These are phyloP conservation scores for Craspedostauros australis DNA, from an alignment of 108 stramenopile species.

Conservation along the genomic window DNA sequence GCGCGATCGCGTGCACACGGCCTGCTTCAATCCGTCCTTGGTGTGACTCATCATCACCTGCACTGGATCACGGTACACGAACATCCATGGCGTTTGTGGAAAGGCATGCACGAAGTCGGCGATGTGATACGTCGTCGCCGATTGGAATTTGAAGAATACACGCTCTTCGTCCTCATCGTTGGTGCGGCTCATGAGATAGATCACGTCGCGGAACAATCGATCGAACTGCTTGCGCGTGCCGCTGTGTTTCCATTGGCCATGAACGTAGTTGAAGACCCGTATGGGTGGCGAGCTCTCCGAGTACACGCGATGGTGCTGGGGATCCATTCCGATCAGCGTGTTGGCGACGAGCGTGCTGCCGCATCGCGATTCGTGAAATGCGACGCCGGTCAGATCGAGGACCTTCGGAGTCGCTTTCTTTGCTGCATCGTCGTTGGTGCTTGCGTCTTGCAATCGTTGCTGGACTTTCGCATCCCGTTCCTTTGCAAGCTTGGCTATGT, in stretches of 20 bases:
- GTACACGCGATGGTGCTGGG: conserved; percentile 68
- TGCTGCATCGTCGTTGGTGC: neutral
- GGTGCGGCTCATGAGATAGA: conserved; percentile 75
- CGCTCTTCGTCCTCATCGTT: conserved; percentile 56
- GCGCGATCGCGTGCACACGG: conserved; percentile 52
- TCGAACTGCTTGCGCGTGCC: conserved; percentile 36
- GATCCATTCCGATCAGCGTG: conserved; percentile 72
- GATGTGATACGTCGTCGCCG: conserved; percentile 58
- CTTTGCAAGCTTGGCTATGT: conserved; percentile 46
- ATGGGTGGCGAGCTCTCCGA: conserved; percentile 80
- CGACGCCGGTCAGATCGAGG: conserved; percentile 63
- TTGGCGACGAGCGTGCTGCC: conserved; percentile 95
- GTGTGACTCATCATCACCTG: conserved; percentile 90
- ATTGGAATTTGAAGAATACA: conserved; percentile 96
- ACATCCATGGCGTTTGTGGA: conserved; percentile 90
- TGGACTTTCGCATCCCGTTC: conserved; percentile 33
- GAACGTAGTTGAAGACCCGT: conserved; percentile 45
- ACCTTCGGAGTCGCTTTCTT: conserved; percentile 26
- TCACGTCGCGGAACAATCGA: conserved; percentile 46
- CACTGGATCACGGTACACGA: conserved; percentile 91
- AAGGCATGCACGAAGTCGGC: conserved; percentile 73
- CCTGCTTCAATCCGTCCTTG: conserved; percentile 36
- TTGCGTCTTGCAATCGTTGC: too few relatives aligned
- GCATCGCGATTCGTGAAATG: conserved; percentile 93
- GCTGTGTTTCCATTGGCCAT: conserved; percentile 27